Percentiles rank a stretch among this genome's conserved stretches.
These are phyloP conservation scores for Aleurites moluccanus DNA, from an alignment of 441 rosid genomes.

Conservation along the genomic window DNA sequence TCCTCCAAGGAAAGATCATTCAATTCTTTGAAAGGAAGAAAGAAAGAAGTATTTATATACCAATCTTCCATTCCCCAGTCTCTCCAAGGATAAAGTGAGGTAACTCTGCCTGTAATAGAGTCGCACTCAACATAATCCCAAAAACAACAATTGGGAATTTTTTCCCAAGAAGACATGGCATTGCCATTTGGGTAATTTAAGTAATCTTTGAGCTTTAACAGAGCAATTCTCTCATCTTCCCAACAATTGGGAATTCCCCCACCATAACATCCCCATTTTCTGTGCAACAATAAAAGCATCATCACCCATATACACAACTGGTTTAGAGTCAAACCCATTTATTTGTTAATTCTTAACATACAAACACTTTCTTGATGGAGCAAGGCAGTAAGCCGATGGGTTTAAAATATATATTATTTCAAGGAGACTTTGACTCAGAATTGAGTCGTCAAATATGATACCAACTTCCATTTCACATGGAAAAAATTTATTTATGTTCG, in stretches of 20 bases:
- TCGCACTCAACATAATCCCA: background rate
- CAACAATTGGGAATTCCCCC: background rate
- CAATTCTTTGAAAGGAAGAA: constrained; percentile 22
- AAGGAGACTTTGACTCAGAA: too few species aligned
- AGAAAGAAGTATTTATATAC: constrained; percentile 18
- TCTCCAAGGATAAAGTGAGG: background rate
- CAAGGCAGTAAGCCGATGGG: too few species aligned
- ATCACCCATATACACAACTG: background rate
- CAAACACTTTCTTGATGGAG: too few species aligned
- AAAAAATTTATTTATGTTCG: too few species aligned
- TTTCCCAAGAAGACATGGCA: background rate
- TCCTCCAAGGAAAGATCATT: background rate
- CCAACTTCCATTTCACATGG: too few species aligned
- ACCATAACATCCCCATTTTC: background rate
- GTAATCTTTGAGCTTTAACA: background rate
- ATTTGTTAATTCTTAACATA: too few species aligned
- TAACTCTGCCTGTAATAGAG: background rate
- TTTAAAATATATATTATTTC: too few species aligned
- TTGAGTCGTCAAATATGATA: too few species aligned
- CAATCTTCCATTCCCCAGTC: background rate
- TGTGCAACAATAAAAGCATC: background rate
- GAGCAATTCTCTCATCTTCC: constrained; percentile 2
- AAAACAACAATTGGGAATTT: background rate
- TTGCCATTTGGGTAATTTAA: background rate
- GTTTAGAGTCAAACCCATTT: background rate